Conservation (phyloP, 805 yeast genomes). For the Candida andamanensis region DNA sequence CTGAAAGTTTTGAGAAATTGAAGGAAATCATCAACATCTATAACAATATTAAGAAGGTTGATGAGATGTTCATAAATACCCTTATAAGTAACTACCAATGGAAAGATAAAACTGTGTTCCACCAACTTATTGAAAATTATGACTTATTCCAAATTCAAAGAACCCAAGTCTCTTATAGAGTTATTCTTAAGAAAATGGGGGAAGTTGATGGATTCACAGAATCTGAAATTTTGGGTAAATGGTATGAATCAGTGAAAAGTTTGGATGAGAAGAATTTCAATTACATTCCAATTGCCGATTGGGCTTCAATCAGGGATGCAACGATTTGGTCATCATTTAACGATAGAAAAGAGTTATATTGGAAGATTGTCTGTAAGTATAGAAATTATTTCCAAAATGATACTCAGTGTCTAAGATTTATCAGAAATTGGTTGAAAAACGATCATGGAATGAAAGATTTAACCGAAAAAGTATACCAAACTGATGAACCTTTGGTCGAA, state of each 20-base stretch:
- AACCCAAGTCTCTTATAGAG: slow-evolving; percentile 68
- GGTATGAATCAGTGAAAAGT: slow-evolving; percentile 45
- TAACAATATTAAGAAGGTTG: slow-evolving; percentile 53
- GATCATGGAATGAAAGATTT: slow-evolving; percentile 12
- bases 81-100: slow-evolving; percentile 63
- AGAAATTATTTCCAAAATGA: slow-evolving; percentile 37
- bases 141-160: slow-evolving; percentile 50
- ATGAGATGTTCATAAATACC: slow-evolving; percentile 80
- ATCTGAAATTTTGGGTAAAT: slow-evolving; percentile 49
- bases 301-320: slow-evolving; percentile 80
- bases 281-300: slow-evolving; percentile 76
- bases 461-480: slow-evolving; percentile 13
- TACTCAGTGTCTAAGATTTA: slow-evolving; percentile 25
- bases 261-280: slow-evolving; percentile 52
- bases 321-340: slow-evolving; percentile 46
- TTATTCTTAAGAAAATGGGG: slow-evolving; percentile 68
- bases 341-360: slow-evolving; percentile 49
- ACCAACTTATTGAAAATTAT: slow-evolving; percentile 59
- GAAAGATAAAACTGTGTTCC: slow-evolving; percentile 61
- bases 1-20: slow-evolving; percentile 53
- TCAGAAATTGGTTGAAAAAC: slow-evolving; percentile 19
- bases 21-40: slow-evolving; percentile 53
- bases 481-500: slow-evolving; percentile 7
- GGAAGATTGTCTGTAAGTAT: slow-evolving; percentile 48
- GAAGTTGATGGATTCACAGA: slow-evolving; percentile 47